phyloP scores from a whole-genome alignment of 2,329 filamentous ascomycete genomes.

The Epichloe bromicola region DNA sequence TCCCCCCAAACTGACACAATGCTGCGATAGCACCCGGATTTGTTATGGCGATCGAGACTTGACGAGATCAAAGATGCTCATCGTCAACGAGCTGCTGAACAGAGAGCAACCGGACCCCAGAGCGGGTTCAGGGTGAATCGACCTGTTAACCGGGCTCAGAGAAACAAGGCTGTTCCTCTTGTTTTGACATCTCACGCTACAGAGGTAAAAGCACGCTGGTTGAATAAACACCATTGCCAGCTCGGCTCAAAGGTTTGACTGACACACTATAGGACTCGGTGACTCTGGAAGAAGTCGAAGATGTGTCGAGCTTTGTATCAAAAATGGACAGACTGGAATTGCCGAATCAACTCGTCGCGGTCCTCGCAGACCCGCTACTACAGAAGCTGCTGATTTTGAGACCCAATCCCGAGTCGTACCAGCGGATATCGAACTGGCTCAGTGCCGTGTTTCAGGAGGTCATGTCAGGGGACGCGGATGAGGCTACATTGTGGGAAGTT shows the following conservation, averaged over 20 bases:
- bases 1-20: conserved; percentile 1
- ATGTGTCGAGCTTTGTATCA: conserved; percentile 53
- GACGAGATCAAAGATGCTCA: conserved; percentile 51
- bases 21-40: conserved; percentile 51
- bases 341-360: conserved; percentile 69
- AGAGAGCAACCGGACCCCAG: conserved; percentile 20
- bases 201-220: conserved; percentile 34
- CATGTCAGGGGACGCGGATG: conserved; percentile 36
- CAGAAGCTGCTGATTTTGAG: conserved; percentile 64
- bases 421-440: conserved; percentile 47
- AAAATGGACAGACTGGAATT: conserved; percentile 68
- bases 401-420: conserved; percentile 36
- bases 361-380: conserved; percentile 61
- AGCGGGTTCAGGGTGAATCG: conserved; percentile 51
- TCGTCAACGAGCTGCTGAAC: conserved; percentile 31
- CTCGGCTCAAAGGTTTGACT: too few species aligned
- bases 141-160: conserved; percentile 18
- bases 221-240: background rate
- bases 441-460: conserved; percentile 42
- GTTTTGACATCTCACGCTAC: conserved; percentile 64
- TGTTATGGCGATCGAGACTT: conserved; percentile 58
- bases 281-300: conserved; percentile 68
- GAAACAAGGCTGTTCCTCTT: conserved; percentile 41
- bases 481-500: conserved; percentile 37
- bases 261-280: conserved; percentile 35